Evolutionary conservation across 1,284 basidiomycete genomes (phyloP), one percentile per base, ranked within the genome.

Genomic region (Tilletia setariae): DNA sequence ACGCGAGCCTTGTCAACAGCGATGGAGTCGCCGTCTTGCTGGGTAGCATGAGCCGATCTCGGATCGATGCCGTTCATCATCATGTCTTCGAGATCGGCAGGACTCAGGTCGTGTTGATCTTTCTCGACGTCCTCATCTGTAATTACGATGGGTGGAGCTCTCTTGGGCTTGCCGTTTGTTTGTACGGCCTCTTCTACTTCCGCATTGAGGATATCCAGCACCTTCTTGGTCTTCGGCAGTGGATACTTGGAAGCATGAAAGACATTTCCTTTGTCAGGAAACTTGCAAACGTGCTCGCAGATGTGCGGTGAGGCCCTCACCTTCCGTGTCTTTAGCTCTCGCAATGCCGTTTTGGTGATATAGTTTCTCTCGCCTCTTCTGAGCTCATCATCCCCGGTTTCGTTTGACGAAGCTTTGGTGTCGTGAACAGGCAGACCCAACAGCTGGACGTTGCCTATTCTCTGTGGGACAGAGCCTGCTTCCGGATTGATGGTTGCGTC

Each of bases 251-350:
- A 65, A 15, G 1, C 21, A 13, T n/a, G 51, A 15, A 28, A 0
- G n/a, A n/a, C n/a, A n/a, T n/a, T n/a, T n/a, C n/a, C n/a, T n/a
- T n/a, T n/a, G n/a, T n/a, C 70, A 77, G 68, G 25, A 46, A 21
- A 43, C 69, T 71, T 67, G 72, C 73, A 2, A 9, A 91, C 83
- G 75, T 89, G 90, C 83, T 96, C 35, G 96, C 53, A 90, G 83
- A 83, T 96, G 93, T 2, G 87, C 86, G 62, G 87, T 85, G 6
- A 21, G 86, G 77, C 2, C 86, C 56, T 61, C 32, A 61, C 56
- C 87, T 0, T 85, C 77, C 9, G 72, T 82, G 1, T 86, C 87
- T 40, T 61, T 56, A 64, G 42, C 0, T 72, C 75, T 2, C 72
- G 65, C 7, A 68, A 42, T 2, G 74, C 56, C 3, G 49, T 32